Evolutionary conservation across 2,329 filamentous ascomycete species (phyloP), one percentile per base, ranked within the genome.

Genomic region (Aspergillus sp.): DNA sequence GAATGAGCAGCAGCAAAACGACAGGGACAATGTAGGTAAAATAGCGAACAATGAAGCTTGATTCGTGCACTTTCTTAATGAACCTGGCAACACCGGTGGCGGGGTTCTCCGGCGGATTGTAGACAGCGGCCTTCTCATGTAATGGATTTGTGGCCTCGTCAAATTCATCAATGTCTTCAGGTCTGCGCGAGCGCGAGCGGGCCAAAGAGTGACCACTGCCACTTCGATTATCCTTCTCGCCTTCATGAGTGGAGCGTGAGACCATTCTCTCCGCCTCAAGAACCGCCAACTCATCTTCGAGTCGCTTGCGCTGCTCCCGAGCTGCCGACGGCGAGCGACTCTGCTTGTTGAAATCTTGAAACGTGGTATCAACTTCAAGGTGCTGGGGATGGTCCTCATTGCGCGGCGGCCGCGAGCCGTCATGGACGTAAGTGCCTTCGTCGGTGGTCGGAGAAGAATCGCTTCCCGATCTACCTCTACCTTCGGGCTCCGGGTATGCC

Each of bases 1-100:
- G 89, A 47, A 90, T 84, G 40, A 91, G 77, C 5, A 92, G 77
- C 5, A 91, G 72, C 12, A 86, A 62, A 2, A 85, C 82, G 11
- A 90, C 57, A 0, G 89, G 89, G 1, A 82, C 76, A 63, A 90
- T 89, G 69, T 92, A 92, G 21, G 85, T 84, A 65, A 90, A 82
- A 68, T 90, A 91, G 46, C 89, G 82, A 49, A 91, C 73, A 35
- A 90, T 71, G 64, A 85, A 86, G 64, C 83, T 88, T 2, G 84
- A 90, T 57, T 81, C 80, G 70, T 87, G 89, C 56, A 87, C 71
- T 68, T 79, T 81, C 68, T 88, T 89, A 69, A 90, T 82, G 58
- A 88, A 81, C 60, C 83, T 85, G 45, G 86, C 86, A 25, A 90
- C 73, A 14, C 76, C 83, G 11, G 82, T 89, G 11, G 80, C 79